Evolutionary conservation across 805 yeast species (phyloP).

Genomic region (Hanseniaspora thailandica): DNA sequence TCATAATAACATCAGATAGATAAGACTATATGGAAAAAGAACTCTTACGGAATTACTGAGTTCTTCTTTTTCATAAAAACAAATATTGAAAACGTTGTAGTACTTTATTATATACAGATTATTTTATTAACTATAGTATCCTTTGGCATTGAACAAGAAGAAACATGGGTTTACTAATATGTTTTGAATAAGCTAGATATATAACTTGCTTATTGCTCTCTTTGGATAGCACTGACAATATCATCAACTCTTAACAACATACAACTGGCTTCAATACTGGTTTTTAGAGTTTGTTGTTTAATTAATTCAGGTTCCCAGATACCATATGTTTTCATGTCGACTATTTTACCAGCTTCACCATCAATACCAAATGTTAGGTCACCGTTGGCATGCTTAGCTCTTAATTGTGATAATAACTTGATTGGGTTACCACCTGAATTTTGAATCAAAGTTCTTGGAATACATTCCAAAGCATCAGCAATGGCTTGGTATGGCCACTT

Average conservation of each 20-base stretch:
- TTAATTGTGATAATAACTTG: constrained; percentile 72
- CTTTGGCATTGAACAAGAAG: too few relatives aligned
- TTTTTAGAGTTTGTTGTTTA: constrained; percentile 90
- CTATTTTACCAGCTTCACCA: constrained; percentile 88
- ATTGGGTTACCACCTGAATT: constrained; percentile 97
- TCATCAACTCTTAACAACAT: constrained; percentile 91
- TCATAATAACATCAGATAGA: neutral
- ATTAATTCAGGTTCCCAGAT: constrained; percentile 99
- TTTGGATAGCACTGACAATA: constrained; percentile 90
- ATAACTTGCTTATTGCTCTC: constrained; percentile 25
- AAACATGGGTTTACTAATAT: too few relatives aligned
- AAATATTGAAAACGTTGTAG: neutral
- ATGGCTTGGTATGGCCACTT: constrained; percentile 99
- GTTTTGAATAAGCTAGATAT: too few relatives aligned
- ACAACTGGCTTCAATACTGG: constrained; percentile 97
- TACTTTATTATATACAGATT: neutral
- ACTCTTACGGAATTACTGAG: neutral
- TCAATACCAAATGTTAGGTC: constrained; percentile 77
- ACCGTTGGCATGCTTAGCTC: constrained; percentile 95
- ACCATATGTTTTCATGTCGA: constrained; percentile 90
- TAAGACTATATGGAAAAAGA: neutral
- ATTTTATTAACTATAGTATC: too few relatives aligned
- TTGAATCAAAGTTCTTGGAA: constrained; percentile 93
- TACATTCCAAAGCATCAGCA: constrained; percentile 96
- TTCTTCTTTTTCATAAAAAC: too few relatives aligned